Evolutionary conservation across 1,284 basidiomycete species (phyloP), one percentile per base, ranked within the genome.

Genomic region (Fomitopsis betulina): DNA sequence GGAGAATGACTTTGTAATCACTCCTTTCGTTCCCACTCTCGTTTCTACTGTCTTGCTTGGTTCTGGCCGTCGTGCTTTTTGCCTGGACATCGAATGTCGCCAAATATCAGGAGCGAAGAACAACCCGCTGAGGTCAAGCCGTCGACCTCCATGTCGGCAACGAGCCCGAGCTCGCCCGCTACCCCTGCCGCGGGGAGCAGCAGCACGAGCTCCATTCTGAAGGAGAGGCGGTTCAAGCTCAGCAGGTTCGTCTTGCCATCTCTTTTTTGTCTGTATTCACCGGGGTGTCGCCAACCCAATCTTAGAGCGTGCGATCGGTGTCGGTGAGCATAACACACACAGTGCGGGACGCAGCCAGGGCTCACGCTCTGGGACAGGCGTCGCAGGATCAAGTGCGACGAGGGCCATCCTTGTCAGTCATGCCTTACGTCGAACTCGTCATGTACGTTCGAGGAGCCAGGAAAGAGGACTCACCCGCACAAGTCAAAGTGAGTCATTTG

Each of bases 401-500:
- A 92, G 69, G 90, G 89, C 0, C 89, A 91, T 65, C 90, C 89
- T 40, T 92, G 89, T 69, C 89, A 92, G 73, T 89, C 89, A 10
- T 92, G 89, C 71, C 72, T 91, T 21, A 84, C 86, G 5, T 87
- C 89, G 17, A 87, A 80, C 65, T 90, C 89, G 4, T 74, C 87
- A 10, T 92, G 89, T 63, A 92, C 90, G 0, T 92, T 92, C 65
- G 89, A 92, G 71, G 89, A 92, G 71, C 87, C 88, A 3, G 89
- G 89, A 2, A 92, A 92, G 74, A 78, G 89, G 60, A 87, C 85
- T 0, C 88, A 91, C 67, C 87, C 89, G 37, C 89, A 91, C 73
- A 92, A 91, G 72, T 91, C 89, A 65, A 91, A 89, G 87, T 89
- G 65, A 63, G 84, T 73, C 23, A 37, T 23, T 15, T 43, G 32